Evolutionary conservation across 345 rosid genomes (phyloP).

Genomic region (Abelmoschus esculentus): DNA sequence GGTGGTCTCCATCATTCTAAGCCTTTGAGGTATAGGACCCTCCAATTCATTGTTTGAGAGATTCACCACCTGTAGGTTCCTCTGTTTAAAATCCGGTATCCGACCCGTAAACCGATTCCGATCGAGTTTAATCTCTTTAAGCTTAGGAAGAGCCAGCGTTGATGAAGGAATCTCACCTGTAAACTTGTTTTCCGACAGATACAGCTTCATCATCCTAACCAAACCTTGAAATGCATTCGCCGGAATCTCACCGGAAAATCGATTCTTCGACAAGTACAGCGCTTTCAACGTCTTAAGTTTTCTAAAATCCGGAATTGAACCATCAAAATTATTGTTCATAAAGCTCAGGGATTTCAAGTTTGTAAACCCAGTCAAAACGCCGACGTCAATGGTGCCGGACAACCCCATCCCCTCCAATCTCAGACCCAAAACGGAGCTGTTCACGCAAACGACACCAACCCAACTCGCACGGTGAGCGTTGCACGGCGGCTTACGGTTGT

Average conservation of each 20-base stretch:
- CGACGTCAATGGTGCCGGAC: slow-evolving; percentile 39
- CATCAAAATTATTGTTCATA: slow-evolving; percentile 46
- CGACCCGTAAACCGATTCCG: slow-evolving; percentile 53
- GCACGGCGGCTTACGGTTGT: slow-evolving; percentile 27
- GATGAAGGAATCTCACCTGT: slow-evolving; percentile 57
- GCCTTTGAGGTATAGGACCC: slow-evolving; percentile 52
- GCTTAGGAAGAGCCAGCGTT: slow-evolving; percentile 36
- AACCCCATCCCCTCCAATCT: slow-evolving; percentile 54
- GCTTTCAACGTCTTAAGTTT: slow-evolving; percentile 43
- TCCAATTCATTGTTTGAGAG: slow-evolving; percentile 49
- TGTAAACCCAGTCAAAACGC: slow-evolving; percentile 28
- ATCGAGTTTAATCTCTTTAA: slow-evolving; percentile 49
- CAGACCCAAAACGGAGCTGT: slow-evolving; percentile 49
- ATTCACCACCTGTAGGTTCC: slow-evolving; percentile 25
- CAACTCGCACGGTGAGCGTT: slow-evolving; percentile 28
- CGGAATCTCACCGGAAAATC: slow-evolving; percentile 48
- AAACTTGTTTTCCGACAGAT: slow-evolving; percentile 43
- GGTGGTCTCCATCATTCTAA: slow-evolving; percentile 25
- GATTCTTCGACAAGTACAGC: slow-evolving; percentile 52
- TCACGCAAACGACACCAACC: slow-evolving; percentile 52
- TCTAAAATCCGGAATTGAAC: slow-evolving; percentile 52
- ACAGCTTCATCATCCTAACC: slow-evolving; percentile 54
- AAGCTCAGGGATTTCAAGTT: slow-evolving; percentile 51
- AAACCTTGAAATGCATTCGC: slow-evolving; percentile 49
- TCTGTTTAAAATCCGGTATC: slow-evolving; percentile 42